Conservation (phyloP, 805 yeast species). For the Wickerhamiella spandovensis region DNA sequence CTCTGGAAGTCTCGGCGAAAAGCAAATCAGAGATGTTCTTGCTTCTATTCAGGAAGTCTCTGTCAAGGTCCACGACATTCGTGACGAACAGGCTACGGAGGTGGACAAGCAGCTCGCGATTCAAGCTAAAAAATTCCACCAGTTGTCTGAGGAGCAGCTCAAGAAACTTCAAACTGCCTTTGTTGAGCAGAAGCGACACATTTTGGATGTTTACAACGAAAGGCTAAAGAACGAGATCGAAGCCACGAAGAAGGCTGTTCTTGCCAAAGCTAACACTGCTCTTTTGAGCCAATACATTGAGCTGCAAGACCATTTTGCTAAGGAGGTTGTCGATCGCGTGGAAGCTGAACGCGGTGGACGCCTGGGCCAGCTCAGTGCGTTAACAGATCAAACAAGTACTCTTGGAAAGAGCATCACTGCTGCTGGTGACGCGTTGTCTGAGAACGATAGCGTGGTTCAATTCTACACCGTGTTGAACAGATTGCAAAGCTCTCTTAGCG, state of each 20-base stretch:
- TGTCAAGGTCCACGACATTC: conserved; percentile 1
- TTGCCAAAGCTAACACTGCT: conserved; percentile 62
- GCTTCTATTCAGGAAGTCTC: conserved; percentile 11
- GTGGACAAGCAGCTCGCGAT: conserved; percentile 10
- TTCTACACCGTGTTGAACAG: conserved; percentile 34
- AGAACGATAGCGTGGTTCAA: conserved; percentile 29
- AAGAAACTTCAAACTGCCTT: conserved; percentile 22
- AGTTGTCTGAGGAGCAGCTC: conserved; percentile 15
- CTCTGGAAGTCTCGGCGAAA: conserved; percentile 3
- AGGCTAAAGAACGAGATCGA: conserved; percentile 52
- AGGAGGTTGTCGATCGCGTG: conserved; percentile 42
- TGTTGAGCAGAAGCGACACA: conserved; percentile 39
- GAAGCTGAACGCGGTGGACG: conserved; percentile 70
- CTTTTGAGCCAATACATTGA: conserved; percentile 52
- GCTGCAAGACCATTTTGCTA: conserved; percentile 54
- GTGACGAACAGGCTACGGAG: conserved; percentile 10
- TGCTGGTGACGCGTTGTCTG: conserved; percentile 28
- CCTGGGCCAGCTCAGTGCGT: conserved; percentile 50
- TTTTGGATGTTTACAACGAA: conserved; percentile 44
- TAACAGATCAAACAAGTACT: conserved; percentile 43
- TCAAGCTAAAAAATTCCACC: conserved; percentile 23
- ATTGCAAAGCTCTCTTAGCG: conserved; percentile 30
- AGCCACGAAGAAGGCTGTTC: conserved; percentile 49
- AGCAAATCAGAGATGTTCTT: conserved; percentile 7
- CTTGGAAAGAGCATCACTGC: conserved; percentile 32